Evolutionary conservation across 1,284 basidiomycete species (phyloP).

Genomic region (Lentinula novae-zelandiae): DNA sequence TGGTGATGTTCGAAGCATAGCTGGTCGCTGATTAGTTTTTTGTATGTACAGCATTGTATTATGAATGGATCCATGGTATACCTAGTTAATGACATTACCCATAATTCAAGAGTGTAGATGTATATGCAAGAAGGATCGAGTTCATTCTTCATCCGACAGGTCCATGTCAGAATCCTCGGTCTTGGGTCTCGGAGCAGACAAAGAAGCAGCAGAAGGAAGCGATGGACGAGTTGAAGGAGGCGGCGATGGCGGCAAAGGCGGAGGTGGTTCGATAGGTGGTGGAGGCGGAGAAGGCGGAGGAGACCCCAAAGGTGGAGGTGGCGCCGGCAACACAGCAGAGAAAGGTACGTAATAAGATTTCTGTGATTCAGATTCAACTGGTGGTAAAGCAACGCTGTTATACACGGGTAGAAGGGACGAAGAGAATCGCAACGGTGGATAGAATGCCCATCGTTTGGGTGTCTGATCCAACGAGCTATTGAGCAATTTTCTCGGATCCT

Average conservation of each 20-base stretch:
- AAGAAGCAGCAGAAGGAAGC: neutral
- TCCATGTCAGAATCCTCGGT: slow-evolving; percentile 16
- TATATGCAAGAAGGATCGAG: neutral
- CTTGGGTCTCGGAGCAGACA: neutral
- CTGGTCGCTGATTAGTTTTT: slow-evolving; percentile 37
- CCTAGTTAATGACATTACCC: neutral
- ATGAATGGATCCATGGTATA: neutral
- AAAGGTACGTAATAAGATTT: neutral
- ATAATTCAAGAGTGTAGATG: neutral
- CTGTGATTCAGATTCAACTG: slow-evolving; percentile 17
- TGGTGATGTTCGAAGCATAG: slow-evolving; percentile 37
- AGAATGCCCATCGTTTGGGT: slow-evolving; percentile 55
- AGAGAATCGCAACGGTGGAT: slow-evolving; percentile 57
- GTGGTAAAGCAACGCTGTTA: slow-evolving; percentile 36
- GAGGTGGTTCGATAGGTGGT: slow-evolving; percentile 13
- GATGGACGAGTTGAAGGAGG: neutral
- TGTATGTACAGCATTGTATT: neutral
- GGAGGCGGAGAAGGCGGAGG: slow-evolving; percentile 6
- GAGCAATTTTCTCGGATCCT: neutral
- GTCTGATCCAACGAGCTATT: neutral
- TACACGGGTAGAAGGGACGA: slow-evolving; percentile 54
- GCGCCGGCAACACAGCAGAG: neutral
- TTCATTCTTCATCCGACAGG: slow-evolving; percentile 16
- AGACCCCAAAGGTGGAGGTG: too few relatives aligned
- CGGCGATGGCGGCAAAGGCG: slow-evolving; percentile 5